Base-by-base conservation (phyloP, 192 early-diverging fungal species). In the Backusella luteola region DNA sequence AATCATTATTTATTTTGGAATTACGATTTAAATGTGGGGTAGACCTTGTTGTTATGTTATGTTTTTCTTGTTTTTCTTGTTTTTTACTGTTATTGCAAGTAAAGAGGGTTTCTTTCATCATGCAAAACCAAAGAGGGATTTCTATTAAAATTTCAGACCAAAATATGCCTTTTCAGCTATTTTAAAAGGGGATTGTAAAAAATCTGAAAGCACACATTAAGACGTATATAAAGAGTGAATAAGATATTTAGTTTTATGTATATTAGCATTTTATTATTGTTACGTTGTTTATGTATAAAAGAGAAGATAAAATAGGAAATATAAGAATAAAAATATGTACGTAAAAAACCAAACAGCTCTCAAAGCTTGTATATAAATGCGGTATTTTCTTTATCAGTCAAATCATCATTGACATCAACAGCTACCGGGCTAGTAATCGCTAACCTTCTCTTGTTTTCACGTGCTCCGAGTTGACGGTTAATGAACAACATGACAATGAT, bases 361-460 rank as follows among this genome's bases (percentile, higher is more conserved):
- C 29, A 75, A 2, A 75, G 52, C 38, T 42, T 75, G 42, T 79
- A 79, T 32, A 79, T 56, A 23, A 74, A 75, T n/a, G 52, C 19
- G n/a, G 12, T n/a, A 36, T 79, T 49, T 21, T 74, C 67, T 9
- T 19, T 34, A 34, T 79, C 78, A 26, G 78, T 79, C 15, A 79
- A 42, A 71, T 79, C 78, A 66, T 56, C 69, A 32, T 12, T 26
- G 29, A 26, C 38, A 59, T 66, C 68, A 17, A 6, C 26, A 6
- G 7, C 7, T 42, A 69, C 38, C 12, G 44, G 14, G 2, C 4
- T 3, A 29, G 19, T 21, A 6, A 69, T n/a, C 15, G 34, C 9
- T 17, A 69, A 9, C 12, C 52, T 68, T 34, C 34, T 39, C 46
- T 41, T 69, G 21, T 80, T 80, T 3, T 49, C 29, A 17, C 44